Evolutionary conservation across 225 moss, liverwort and hornwort genomes (phyloP), one percentile per base, ranked within the genome.

Genomic region (Bryum argenteum): DNA sequence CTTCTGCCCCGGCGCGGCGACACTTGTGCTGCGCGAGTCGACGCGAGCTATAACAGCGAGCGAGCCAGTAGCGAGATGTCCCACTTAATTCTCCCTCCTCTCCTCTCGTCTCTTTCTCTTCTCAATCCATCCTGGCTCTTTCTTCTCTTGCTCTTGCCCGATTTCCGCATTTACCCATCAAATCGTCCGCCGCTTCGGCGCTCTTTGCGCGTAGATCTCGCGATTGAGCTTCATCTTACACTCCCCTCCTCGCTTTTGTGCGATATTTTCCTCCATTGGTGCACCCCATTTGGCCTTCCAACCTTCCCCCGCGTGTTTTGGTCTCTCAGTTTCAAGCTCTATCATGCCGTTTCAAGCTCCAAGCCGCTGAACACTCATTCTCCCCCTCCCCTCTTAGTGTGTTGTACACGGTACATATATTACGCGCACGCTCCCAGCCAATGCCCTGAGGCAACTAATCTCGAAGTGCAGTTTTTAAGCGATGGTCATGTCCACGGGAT

Each of bases 401-500:
- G 33, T 55, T 64, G 10, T 7, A 43, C 64, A 55, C 72, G 63
- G 19, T 7, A 18, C 33, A 33, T 6, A 33, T 33, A 33, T 33
- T 33, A 33, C 33, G 33, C 33, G 1, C 33, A 33, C 33, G 33
- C 33, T 5, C 33, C 33, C 33, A 33, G 33, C 38, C 45, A 65
- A 74, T 74, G 65, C 21, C 56, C 65, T 74, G 55, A 71, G 37
- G 33, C 33, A 33, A 33, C 33, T 33, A 33, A 33, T 33, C 33
- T 33, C 33, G 33, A 33, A 33, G 33, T 33, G 33, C 33, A 33
- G 33, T 33, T 28, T 33, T 6, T 33, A 11, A 61, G 61, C 39
- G 74, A 74, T 74, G 74, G 74, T 74, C 19, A 74, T 74, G 74
- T 65, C 74, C 74, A 65, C 65, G 65, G 73, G 65, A 54, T 56